Percentiles rank a stretch among this genome's conserved stretches.
Conservation (phyloP, 108 stramenopile species). For the Cylindrotheca closterium region DNA sequence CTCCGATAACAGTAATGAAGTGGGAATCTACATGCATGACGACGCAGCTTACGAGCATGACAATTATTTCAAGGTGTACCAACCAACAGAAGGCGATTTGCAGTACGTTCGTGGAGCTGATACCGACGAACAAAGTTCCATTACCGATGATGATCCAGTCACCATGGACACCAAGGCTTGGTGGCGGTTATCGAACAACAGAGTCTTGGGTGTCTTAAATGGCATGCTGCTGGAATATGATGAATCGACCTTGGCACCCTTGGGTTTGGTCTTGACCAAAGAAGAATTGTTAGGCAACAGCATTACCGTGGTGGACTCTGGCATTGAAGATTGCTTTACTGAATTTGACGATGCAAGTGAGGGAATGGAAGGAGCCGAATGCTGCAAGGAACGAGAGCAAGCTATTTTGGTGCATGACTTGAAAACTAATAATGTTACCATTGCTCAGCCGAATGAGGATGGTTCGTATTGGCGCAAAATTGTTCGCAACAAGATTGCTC, state of each 20-base stretch:
- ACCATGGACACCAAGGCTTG: slow-evolving; percentile 35
- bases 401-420: slow-evolving; percentile 62
- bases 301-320: slow-evolving; percentile 70
- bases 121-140: too few relatives aligned
- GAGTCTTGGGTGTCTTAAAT: slow-evolving; percentile 90
- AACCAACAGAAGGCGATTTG: slow-evolving; percentile 38
- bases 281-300: slow-evolving; percentile 78
- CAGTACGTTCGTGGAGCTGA: slow-evolving; percentile 41
- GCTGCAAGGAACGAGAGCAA: slow-evolving; percentile 56
- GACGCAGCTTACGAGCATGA: too few relatives aligned
- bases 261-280: slow-evolving; percentile 87
- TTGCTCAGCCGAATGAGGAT: slow-evolving; percentile 93
- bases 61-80: slow-evolving; percentile 39
- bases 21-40: too few relatives aligned
- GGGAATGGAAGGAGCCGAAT: slow-evolving; percentile 65
- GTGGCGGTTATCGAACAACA: slow-evolving; percentile 93
- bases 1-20: not conserved
- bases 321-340: slow-evolving; percentile 33
- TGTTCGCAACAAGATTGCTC: slow-evolving; percentile 89
- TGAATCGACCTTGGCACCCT: slow-evolving; percentile 79
- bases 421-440: slow-evolving; percentile 44
- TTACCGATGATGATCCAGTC: too few relatives aligned
- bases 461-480: slow-evolving; percentile 93
- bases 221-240: slow-evolving; percentile 94
- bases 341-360: slow-evolving; percentile 8